These are phyloP conservation scores for Chaetomium olivaceum DNA, from an alignment of 2,329 filamentous ascomycete species.

Conservation along the genomic window DNA sequence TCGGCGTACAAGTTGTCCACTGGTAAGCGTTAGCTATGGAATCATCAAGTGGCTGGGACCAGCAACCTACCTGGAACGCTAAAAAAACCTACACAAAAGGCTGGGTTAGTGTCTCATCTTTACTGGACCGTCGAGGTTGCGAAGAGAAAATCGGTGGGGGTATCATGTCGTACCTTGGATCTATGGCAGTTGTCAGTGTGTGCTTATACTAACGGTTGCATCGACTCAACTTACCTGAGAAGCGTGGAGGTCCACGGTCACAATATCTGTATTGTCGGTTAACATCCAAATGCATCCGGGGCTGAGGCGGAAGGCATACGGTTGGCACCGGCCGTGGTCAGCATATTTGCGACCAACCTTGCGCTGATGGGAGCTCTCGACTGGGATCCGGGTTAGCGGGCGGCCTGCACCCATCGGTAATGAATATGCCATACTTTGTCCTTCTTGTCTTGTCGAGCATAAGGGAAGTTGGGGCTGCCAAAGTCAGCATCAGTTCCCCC, in stretches of 20 bases:
- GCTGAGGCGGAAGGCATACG: constrained; percentile 48
- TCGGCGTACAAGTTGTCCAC: constrained; percentile 82
- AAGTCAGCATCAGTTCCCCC: constrained; percentile 22
- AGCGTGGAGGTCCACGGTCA: constrained; percentile 94
- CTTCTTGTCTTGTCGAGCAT: constrained; percentile 97
- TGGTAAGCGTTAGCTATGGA: neutral
- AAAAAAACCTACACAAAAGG: constrained; percentile 73
- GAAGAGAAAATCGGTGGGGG: neutral
- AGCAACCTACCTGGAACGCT: constrained; percentile 58
- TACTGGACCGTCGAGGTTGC: neutral
- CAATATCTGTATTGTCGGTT: constrained; percentile 51
- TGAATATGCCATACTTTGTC: constrained; percentile 52
- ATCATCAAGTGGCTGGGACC: neutral
- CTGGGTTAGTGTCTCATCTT: constrained; percentile 45
- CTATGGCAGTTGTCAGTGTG: constrained; percentile 20
- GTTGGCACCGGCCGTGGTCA: constrained; percentile 90
- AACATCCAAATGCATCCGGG: neutral
- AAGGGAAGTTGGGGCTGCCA: constrained; percentile 81
- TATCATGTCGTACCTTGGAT: constrained; percentile 31
- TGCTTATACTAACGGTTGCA: too few species aligned
- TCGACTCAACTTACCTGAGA: constrained; percentile 58
- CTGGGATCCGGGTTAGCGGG: constrained; percentile 45
- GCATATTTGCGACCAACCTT: constrained; percentile 95
- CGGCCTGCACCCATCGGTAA: too few species aligned
- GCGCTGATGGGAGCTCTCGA: constrained; percentile 95